Evolutionary conservation across 202 grass and related monocot species (phyloP), one percentile per base, ranked within the genome.

Genomic region (Musa balbisiana): DNA sequence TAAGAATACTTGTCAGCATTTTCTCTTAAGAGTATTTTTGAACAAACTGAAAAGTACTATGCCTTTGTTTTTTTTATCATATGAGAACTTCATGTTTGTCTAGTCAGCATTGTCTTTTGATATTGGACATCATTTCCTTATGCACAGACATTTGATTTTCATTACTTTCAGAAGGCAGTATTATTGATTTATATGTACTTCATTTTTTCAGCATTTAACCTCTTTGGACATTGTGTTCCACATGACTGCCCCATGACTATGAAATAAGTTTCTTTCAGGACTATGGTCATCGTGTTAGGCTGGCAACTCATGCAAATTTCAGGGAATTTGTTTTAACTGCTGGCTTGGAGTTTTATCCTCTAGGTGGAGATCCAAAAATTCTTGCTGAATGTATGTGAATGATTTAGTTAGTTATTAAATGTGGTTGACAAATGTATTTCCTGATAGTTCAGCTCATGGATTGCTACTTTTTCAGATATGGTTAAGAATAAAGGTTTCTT

Each of bases 401-500:
- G 52, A 64, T 67, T 17, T 73, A 52, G 55, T 19, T 73, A 53
- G 25, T 83, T 73, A 67, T 53, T 2, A 76, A 23, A 12, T 69
- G 62, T 3, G 43, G 49, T 70, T 70, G 17, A 20, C 51, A n/a
- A 11, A 51, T 49, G 43, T 58, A 52, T 68, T 19, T 53, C 25
- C 2, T 72, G 9, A 15, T 70, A 64, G 63, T 65, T 58, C 27
- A 59, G 27, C 55, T 80, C 16, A 54, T 72, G 66, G 23, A 13
- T 69, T 52, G 55, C 14, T 15, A 51, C 71, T 80, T 21, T 70
- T 72, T 29, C 81, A 98, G 94, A 98, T 59, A 93, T 98, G 94
- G 91, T 98, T 24, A 98, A 93, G 81, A 93, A 98, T 65, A 98
- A 98, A 88, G 94, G 94, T 49, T 98, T 98, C 62, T 83, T 98